Evolutionary conservation across 73 alveolate genomes (phyloP), one percentile per base, ranked within the genome.

Genomic region (Tetrahymena malaccensis): DNA sequence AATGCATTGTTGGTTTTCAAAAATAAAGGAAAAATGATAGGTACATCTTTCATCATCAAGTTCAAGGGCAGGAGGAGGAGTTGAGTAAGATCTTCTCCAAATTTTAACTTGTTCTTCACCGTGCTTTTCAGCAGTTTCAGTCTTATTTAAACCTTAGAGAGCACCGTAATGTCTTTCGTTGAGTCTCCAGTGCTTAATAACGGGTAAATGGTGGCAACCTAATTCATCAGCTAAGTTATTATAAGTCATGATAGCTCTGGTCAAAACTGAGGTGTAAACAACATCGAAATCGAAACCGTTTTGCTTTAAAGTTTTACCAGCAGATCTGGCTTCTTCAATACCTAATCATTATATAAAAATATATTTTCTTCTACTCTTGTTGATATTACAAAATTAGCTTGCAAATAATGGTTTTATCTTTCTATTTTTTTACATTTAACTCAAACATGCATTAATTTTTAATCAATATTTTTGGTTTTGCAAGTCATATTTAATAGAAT

Each of bases 121-220:
- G 96, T 99, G 99, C 97, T 98, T 98, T 94, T 96, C 98, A 43
- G 99, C 99, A 55, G 99, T 99, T 94, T 99, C 99, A 94, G 99
- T 97, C 97, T 99, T 99, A 97, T 98, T 98, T 85, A 99, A 94
- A 37, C 99, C 99, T 94, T 98, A 97, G n/a, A 99, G 97, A 83
- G 99, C 99, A 12, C 99, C 99, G 96, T 99, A 99, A 96, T 99
- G 99, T 94, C 99, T 97, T 94, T 99, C 99, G 94, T 99, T 99
- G 83, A 99, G 97, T 94, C 99, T 97, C 99, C 99, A 99, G 85
- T 96, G 96, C 97, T 98, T 98, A 94, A 43, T 94, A 93, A 98
- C 98, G 25, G 99, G 99, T 35, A 99, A 96, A 89, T 98, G 98
- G 93, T 97, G 98, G 96, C 96, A 97, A 55, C 97, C 99, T 95